phyloP scores from a whole-genome alignment of 768 basidiomycete genomes.

The Mrakia gelida region DNA sequence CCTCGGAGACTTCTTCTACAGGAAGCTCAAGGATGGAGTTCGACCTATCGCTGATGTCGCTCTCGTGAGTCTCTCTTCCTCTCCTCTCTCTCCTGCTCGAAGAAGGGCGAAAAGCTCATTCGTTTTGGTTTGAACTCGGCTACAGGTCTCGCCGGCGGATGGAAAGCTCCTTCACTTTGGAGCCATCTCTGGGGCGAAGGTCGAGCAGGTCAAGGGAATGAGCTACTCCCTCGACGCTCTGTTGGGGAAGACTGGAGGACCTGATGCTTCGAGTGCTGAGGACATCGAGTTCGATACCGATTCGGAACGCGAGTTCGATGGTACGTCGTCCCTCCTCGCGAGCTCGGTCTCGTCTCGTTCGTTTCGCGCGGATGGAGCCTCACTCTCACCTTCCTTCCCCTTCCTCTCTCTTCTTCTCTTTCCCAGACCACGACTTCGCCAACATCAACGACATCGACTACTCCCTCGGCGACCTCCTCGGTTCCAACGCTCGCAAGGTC shows the following conservation, averaged over 20 bases:
- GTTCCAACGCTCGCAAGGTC: conserved; percentile 42
- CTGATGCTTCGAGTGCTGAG: conserved; percentile 49
- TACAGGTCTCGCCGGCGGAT: conserved; percentile 86
- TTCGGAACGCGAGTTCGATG: conserved; percentile 47
- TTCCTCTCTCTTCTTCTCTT: background rate
- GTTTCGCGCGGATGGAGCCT: background rate
- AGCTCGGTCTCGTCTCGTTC: background rate
- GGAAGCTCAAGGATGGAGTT: conserved; percentile 72
- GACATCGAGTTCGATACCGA: conserved; percentile 44
- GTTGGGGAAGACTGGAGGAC: conserved; percentile 58
- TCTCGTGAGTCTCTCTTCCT: conserved; percentile 53
- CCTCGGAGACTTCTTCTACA: conserved; percentile 95
- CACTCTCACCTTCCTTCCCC: background rate
- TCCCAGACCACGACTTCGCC: conserved; percentile 81
- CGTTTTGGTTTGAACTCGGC: background rate
- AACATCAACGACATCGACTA: conserved; percentile 97
- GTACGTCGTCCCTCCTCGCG: conserved; percentile 18
- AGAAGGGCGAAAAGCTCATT: no score
- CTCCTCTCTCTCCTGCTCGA: background rate
- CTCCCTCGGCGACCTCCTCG: conserved; percentile 83
- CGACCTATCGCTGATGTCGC: conserved; percentile 72
- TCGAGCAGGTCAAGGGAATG: conserved; percentile 96
- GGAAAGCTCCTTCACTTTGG: conserved; percentile 91
- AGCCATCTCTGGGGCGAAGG: conserved; percentile 65
- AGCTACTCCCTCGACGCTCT: conserved; percentile 94